Percentiles rank a stretch among this genome's conserved stretches.
These are phyloP conservation scores for Chloranthus sessilifolius DNA, from an alignment of 164 flowering plant species.

Conservation along the genomic window DNA sequence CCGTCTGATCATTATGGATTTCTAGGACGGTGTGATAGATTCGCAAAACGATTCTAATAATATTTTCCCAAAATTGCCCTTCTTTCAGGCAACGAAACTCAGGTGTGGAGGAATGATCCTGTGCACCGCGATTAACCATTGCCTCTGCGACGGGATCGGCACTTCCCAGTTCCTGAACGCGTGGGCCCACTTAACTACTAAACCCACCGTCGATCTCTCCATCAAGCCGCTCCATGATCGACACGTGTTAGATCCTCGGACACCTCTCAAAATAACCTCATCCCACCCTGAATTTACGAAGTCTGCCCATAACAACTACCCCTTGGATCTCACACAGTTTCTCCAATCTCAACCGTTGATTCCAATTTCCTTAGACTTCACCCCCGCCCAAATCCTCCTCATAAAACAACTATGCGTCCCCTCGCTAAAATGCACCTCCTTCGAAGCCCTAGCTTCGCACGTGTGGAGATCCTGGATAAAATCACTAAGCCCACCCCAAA, in stretches of 20 bases:
- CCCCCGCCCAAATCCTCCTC: conserved; percentile 41
- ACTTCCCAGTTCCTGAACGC: conserved; percentile 75
- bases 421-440: conserved; percentile 75
- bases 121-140: conserved; percentile 75
- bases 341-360: conserved; percentile 56
- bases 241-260: conserved; percentile 47
- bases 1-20: too few species aligned
- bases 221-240: conserved; percentile 51
- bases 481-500: conserved; percentile 37
- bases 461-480: conserved; percentile 86
- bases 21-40: too few species aligned
- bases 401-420: conserved; percentile 63
- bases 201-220: conserved; percentile 27
- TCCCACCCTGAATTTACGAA: conserved; percentile 46
- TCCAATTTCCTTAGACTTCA: conserved; percentile 55
- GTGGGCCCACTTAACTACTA: conserved; percentile 63
- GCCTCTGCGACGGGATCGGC: conserved; percentile 87
- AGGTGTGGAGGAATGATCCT: conserved; percentile 81
- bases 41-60: too few species aligned
- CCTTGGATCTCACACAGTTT: conserved; percentile 20
- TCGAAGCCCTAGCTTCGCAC: conserved; percentile 81
- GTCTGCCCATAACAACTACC: conserved; percentile 5
- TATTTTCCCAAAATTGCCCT: too few species aligned
- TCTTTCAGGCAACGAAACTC: conserved; percentile 64
- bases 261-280: conserved; percentile 29